Evolutionary conservation across 352 stramenopile genomes (phyloP).

Genomic region (Pythium myriotylum): DNA sequence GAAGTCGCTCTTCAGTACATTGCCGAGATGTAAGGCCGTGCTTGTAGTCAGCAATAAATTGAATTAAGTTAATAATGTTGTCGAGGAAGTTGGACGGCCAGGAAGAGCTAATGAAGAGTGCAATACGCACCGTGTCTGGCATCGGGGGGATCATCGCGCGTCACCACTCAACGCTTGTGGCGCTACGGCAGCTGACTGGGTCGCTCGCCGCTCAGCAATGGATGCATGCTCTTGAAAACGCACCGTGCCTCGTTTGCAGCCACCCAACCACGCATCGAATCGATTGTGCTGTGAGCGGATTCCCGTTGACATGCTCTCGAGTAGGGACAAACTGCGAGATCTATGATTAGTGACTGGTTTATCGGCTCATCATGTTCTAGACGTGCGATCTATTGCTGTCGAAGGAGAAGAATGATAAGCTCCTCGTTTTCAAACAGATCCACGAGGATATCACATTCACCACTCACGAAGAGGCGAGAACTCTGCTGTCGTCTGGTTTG

Average conservation of each 20-base stretch:
- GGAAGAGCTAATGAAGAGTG: too few relatives aligned
- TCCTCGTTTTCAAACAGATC: slow-evolving; percentile 47
- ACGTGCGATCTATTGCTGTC: neutral
- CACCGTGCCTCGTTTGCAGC: slow-evolving; percentile 58
- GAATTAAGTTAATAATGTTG: neutral
- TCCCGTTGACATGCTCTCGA: slow-evolving; percentile 56
- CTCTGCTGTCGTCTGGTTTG: slow-evolving; percentile 52
- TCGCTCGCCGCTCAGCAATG: slow-evolving; percentile 21
- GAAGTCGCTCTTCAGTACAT: slow-evolving; percentile 88
- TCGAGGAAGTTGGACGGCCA: too few relatives aligned
- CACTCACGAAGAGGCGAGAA: slow-evolving; percentile 34
- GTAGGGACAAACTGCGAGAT: too few relatives aligned
- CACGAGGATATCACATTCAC: slow-evolving; percentile 47
- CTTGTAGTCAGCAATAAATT: neutral
- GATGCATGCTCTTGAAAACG: slow-evolving; percentile 36
- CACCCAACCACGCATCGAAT: slow-evolving; percentile 22
- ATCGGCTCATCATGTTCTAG: neutral
- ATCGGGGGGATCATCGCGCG: neutral
- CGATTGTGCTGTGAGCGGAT: slow-evolving; percentile 35
- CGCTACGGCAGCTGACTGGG: slow-evolving; percentile 6
- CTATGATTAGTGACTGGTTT: too few relatives aligned
- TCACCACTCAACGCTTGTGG: neutral
- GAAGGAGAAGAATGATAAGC: slow-evolving; percentile 22
- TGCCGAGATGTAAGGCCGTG: slow-evolving; percentile 66
- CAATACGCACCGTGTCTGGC: neutral